phyloP scores from a whole-genome alignment of 1,284 basidiomycete genomes.

The Neonothopanus nambi region DNA sequence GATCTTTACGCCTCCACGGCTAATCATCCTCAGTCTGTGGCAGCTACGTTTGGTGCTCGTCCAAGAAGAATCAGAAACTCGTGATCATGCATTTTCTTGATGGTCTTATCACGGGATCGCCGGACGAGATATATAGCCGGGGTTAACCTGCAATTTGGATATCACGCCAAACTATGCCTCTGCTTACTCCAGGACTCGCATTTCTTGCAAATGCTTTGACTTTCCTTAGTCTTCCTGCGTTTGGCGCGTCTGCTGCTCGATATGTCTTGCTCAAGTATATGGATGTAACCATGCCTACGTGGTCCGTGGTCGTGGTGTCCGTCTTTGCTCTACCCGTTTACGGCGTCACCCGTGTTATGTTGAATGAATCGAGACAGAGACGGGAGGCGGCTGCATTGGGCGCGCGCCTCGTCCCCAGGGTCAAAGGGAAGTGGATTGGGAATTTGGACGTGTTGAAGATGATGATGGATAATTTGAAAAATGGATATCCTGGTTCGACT shows the following conservation, averaged over 20 bases:
- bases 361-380: constrained; percentile 10
- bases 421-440: constrained; percentile 20
- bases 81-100: no score
- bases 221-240: background rate
- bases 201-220: background rate
- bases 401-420: constrained; percentile 19
- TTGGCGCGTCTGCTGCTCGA: background rate
- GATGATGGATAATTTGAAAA: constrained; percentile 25
- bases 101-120: no score
- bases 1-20: no score
- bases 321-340: background rate
- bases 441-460: constrained; percentile 30
- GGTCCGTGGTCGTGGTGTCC: background rate
- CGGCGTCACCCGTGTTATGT: background rate
- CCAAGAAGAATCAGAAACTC: no score
- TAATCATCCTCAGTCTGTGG: no score
- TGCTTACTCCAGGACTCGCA: constrained; percentile 5
- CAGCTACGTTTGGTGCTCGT: no score
- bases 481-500: constrained; percentile 29
- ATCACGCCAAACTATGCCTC: background rate
- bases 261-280: background rate
- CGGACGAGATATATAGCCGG: no score
- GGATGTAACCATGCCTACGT: background rate
- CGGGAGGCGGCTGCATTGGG: constrained; percentile 17
- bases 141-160: no score